Evolutionary conservation across 495 filamentous ascomycete genomes (phyloP), one percentile per base, ranked within the genome.

Genomic region (Amphirosellinia nigrospora): DNA sequence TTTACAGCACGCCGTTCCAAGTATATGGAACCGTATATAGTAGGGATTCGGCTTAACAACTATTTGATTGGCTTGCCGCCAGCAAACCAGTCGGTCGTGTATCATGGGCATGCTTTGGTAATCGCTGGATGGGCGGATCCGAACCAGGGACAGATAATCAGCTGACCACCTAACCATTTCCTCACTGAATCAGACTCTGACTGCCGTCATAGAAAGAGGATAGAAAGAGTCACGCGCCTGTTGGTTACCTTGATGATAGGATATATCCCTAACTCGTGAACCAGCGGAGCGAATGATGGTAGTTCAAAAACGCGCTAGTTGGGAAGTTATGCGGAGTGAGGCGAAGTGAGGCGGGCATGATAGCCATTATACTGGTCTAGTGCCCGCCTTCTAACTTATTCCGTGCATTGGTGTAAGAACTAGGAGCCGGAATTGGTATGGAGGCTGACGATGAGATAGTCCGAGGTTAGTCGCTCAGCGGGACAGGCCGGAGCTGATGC

Each of bases 401-500:
- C 56, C 32, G 56, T 15, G 64, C 56, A 48, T 59, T 61, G 66
- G 66, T 43, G 21, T 43, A 11, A 4, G 15, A 30, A 45, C 58
- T 32, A 48, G 41, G 50, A 30, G 23, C 23, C n/a, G 30, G 28
- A 48, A 23, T 52, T 30, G 50, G 50, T 30, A 53, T 32, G 58
- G 36, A 58, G n/a, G 52, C 26, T 45, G 7, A 67, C 26, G 38
- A 59, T 23, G 21, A 56, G 36, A 67, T 52, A 52, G 3, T 45
- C 46, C 13, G 52, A 60, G 39, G 52, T 41, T 56, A 50, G 50
- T 68, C 55, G 66, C 55, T 68, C 55, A 60, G 66, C 53, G 30
- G 41, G 55, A 50, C 45, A 50, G 21, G 66, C 38, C 55, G 56
- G 53, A 43, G 55, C 41, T 60, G 66, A 68, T 68, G 55, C 66